phyloP scores from a whole-genome alignment of 2,329 filamentous ascomycete species.

The Paraconiothyrium brasiliense region DNA sequence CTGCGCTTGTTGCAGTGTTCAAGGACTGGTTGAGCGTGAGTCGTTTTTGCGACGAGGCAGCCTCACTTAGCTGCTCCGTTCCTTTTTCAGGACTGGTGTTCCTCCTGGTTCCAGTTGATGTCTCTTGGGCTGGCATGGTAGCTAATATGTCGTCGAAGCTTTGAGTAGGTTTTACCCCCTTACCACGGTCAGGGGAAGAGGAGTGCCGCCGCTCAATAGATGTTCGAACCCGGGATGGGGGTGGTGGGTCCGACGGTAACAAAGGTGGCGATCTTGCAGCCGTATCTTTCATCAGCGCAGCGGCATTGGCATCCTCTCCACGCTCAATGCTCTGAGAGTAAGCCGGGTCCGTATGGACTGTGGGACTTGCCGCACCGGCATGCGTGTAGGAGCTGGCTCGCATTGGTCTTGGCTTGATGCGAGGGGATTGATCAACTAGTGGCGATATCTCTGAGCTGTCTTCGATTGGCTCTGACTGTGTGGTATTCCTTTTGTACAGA shows the following conservation, averaged over 20 bases:
- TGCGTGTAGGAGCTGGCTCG: slow-evolving; percentile 67
- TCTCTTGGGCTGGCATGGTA: neutral
- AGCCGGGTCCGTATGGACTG: slow-evolving; percentile 75
- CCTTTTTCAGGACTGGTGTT: neutral
- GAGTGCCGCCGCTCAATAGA: neutral
- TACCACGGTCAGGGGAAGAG: neutral
- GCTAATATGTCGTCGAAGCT: slow-evolving; percentile 4
- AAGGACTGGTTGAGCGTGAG: slow-evolving; percentile 47
- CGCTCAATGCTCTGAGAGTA: slow-evolving; percentile 59
- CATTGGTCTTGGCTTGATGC: slow-evolving; percentile 61
- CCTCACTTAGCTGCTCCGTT: neutral
- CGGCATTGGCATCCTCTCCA: slow-evolving; percentile 68
- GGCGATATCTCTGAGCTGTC: slow-evolving; percentile 33
- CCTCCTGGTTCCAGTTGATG: neutral
- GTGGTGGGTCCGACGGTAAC: slow-evolving; percentile 61
- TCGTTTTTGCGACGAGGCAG: slow-evolving; percentile 14
- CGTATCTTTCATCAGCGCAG: slow-evolving; percentile 72
- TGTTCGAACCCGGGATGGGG: slow-evolving; percentile 48
- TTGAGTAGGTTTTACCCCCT: neutral
- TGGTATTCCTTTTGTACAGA: neutral
- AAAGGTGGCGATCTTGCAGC: slow-evolving; percentile 69
- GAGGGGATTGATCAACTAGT: slow-evolving; percentile 31
- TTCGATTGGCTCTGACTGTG: neutral
- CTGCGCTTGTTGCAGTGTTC: slow-evolving; percentile 62
- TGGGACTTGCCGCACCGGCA: slow-evolving; percentile 68